Base-by-base conservation (phyloP, 306 rosid genomes). In the Cicer bijugum region DNA sequence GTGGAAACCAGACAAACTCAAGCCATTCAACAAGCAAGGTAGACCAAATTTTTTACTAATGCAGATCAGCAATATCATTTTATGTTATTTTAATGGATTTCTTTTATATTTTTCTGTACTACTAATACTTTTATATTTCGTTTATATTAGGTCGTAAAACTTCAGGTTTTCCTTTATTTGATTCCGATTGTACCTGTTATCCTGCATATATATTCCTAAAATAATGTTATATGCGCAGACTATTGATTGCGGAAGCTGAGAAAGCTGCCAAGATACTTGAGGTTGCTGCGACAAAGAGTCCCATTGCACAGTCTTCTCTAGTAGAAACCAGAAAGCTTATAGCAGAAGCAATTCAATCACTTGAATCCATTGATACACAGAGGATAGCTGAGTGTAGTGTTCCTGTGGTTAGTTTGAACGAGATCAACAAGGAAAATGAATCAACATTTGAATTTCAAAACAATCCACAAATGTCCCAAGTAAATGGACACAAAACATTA, bases 171-270 rank as follows among this genome's bases (percentile, higher is more conserved):
- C 37, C 77, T 48, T 71, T 48, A 69, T 78, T 62, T 67, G 62
- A 42, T 79, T 50, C 52, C 47, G 15, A 14, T 39, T 33, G 45
- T 17, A 50, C 42, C 15, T 7, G 33, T 70, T 38, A 4, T 71
- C 14, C 45, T 9, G 19, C 17, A 51, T 58, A 39, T 65, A 40
- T 45, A 53, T 65, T 77, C 15, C 66, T 64, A 65, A 15, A 67
- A 83, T 76, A 48, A 50, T 51, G 11, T 80, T 72, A 45, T 28
- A 72, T 84, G 67, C 66, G 74, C 87, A 94, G 99, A 75, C 79
- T 88, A 69, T 75, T 94, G 89, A 94, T 94, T 85, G 87, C 88
- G 46, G 97, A 94, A 88, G 97, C 99, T 68, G 93, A 94, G 84
- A 91, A 87, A 80, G 99, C 99, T 20, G 96, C 99, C 82, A 81